Evolutionary conservation across 2,329 filamentous ascomycete species (phyloP).

Genomic region (Stromatinia cepivora): DNA sequence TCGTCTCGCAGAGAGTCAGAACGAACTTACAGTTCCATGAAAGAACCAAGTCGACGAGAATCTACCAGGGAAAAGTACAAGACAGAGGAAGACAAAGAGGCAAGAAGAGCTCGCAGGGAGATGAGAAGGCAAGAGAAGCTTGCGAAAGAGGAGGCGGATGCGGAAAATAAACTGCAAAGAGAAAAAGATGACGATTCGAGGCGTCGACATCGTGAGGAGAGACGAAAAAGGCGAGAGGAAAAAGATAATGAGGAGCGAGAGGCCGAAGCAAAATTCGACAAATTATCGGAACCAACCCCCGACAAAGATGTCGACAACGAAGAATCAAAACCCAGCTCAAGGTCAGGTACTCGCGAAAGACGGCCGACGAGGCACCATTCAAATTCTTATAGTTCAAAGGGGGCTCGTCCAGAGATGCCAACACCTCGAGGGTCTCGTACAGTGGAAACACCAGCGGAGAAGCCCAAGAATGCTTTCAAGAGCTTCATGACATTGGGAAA

Average conservation of each 20-base stretch:
- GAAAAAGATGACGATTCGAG: constrained; percentile 20
- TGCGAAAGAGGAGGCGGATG: constrained; percentile 18
- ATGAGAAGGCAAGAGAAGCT: constrained; percentile 27
- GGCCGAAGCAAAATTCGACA: neutral
- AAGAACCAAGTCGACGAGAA: constrained; percentile 25
- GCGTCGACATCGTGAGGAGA: constrained; percentile 11
- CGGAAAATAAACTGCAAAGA: constrained; percentile 2
- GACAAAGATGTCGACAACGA: constrained; percentile 13
- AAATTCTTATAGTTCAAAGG: constrained; percentile 12
- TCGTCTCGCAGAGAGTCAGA: constrained; percentile 13
- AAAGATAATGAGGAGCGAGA: constrained; percentile 13
- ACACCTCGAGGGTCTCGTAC: constrained; percentile 4
- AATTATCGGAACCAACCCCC: constrained; percentile 1
- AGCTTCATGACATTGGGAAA: constrained; percentile 20
- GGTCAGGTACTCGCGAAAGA: constrained; percentile 13
- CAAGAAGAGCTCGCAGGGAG: constrained; percentile 31
- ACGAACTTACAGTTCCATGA: constrained; percentile 1
- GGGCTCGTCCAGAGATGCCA: constrained; percentile 13
- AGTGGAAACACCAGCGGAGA: constrained; percentile 11
- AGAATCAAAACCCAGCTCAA: constrained; percentile 8
- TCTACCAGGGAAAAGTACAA: constrained; percentile 28
- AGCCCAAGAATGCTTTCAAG: constrained; percentile 22
- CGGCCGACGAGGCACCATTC: constrained; percentile 11
- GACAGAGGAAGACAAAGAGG: constrained; percentile 35
- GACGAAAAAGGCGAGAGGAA: constrained; percentile 16